These are phyloP conservation scores for Termitomyces sp. DNA, from an alignment of 768 basidiomycete genomes.

Conservation along the genomic window DNA sequence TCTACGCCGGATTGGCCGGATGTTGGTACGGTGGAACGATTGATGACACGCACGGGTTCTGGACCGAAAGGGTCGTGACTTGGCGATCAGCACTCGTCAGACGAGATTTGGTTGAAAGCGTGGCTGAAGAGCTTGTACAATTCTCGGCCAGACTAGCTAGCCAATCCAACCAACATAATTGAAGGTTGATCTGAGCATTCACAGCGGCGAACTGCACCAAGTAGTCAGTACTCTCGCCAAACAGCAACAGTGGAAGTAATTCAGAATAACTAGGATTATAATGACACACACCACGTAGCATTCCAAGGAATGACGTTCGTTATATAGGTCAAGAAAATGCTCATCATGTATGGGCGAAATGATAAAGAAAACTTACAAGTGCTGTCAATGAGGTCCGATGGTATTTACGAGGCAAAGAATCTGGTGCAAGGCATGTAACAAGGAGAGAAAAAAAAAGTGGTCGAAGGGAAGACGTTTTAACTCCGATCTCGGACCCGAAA, in stretches of 20 bases:
- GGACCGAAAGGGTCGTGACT: conserved; percentile 28
- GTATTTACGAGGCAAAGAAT: not conserved
- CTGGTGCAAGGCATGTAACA: not conserved
- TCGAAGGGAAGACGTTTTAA: not conserved
- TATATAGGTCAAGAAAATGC: conserved; percentile 7
- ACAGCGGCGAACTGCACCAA: not conserved
- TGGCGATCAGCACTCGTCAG: conserved; percentile 29
- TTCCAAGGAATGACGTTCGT: conserved; percentile 17
- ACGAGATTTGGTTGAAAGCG: conserved; percentile 27
- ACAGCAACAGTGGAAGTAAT: not conserved
- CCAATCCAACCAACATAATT: not conserved
- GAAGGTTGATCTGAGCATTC: not conserved
- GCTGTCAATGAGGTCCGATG: not conserved
- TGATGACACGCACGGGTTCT: conserved; percentile 21
- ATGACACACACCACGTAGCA: conserved; percentile 18
- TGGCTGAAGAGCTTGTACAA: conserved; percentile 28
- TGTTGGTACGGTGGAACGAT: conserved; percentile 32
- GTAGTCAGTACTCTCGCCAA: not conserved
- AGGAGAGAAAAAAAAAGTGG: not conserved
- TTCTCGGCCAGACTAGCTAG: conserved; percentile 11
- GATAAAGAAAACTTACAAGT: not conserved
- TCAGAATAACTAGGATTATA: conserved; percentile 26
- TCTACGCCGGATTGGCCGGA: conserved; percentile 41
- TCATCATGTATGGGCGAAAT: conserved; percentile 10
- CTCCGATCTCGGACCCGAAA: not conserved